Base-by-base conservation (phyloP, 208 protist genomes). In the Zelonia costaricensis region DNA sequence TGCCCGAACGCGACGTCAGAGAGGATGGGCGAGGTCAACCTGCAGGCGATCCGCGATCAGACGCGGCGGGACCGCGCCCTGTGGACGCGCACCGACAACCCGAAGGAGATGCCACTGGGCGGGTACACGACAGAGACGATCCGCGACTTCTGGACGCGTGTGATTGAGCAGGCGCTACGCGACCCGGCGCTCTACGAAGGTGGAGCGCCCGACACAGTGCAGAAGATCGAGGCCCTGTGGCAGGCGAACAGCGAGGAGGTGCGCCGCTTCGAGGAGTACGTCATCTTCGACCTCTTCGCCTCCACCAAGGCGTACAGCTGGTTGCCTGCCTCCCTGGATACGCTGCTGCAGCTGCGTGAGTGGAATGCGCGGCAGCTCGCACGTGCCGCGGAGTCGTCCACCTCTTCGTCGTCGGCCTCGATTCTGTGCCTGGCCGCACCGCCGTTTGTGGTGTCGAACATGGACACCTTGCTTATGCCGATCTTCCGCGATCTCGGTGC, bases 61-160 rank as follows among this genome's bases (percentile, higher is more conserved):
- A 46, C 72, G 31, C 42, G 13, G 3, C 43, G 16, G 4, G 58
- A 76, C 16, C 72, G 56, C 10, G 54, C 33, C 3, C 7, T 30
- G n/a, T 79, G 72, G 73, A 61, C 31, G 18, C n/a, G 10, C 9
- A 47, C 45, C 20, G 47, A 63, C 25, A 52, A 76, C 18, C 59
- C 61, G n/a, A 71, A 82, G 25, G 79, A 88, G 45, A 80, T 86
- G 83, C 83, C 83, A 3, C 71, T 83, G 33, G 82, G 82, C 13
- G 86, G 86, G 10, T 27, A 42, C 15, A 77, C 68, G 0, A 62
- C 74, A 3, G 73, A 56, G 10, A 35, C 28, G 13, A 13, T 75
- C 20, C 20, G 45, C 31, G 40, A 44, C 36, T 90, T 93, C 38
- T 93, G 86, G 83, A 23, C 30, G 4, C 70, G 62, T 4, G 76